phyloP scores from a whole-genome alignment of 2,329 filamentous ascomycete species.

The Aquanectria penicillioides region DNA sequence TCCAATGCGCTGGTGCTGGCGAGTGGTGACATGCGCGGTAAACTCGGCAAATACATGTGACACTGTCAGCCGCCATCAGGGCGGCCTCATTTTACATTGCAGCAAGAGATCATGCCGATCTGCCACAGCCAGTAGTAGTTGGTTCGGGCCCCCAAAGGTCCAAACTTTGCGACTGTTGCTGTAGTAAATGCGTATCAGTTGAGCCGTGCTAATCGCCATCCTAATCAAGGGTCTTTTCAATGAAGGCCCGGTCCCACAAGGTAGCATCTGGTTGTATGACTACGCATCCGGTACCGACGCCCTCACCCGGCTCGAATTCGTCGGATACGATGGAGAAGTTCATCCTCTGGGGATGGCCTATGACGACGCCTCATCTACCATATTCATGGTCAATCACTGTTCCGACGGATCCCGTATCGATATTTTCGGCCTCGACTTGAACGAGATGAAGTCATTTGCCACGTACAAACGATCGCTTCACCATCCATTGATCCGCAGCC shows the following conservation, averaged over 20 bases:
- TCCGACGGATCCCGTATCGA: slow-evolving; percentile 49
- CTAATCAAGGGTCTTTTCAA: slow-evolving; percentile 38
- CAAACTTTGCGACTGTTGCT: no score
- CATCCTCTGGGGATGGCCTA: slow-evolving; percentile 54
- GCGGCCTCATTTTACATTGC: no score
- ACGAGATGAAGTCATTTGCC: slow-evolving; percentile 32
- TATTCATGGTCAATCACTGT: slow-evolving; percentile 52
- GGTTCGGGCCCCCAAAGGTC: no score
- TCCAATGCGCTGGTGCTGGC: no score
- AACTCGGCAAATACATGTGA: background rate
- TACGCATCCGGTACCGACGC: slow-evolving; percentile 41
- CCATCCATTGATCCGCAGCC: slow-evolving; percentile 50
- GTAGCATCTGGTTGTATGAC: slow-evolving; percentile 50
- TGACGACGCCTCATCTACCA: slow-evolving; percentile 45
- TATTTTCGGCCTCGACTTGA: slow-evolving; percentile 51
- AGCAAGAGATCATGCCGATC: background rate
- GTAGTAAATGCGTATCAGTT: background rate
- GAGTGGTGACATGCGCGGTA: background rate
- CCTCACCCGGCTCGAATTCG: slow-evolving; percentile 35
- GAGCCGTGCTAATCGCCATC: background rate
- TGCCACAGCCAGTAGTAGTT: no score
- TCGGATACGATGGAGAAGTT: slow-evolving; percentile 38
- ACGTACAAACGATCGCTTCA: slow-evolving; percentile 49
- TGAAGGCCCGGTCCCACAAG: slow-evolving; percentile 31
- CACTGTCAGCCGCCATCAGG: background rate